Conservation (phyloP, 2,329 filamentous ascomycete genomes). For the Fusarium oxysporum region DNA sequence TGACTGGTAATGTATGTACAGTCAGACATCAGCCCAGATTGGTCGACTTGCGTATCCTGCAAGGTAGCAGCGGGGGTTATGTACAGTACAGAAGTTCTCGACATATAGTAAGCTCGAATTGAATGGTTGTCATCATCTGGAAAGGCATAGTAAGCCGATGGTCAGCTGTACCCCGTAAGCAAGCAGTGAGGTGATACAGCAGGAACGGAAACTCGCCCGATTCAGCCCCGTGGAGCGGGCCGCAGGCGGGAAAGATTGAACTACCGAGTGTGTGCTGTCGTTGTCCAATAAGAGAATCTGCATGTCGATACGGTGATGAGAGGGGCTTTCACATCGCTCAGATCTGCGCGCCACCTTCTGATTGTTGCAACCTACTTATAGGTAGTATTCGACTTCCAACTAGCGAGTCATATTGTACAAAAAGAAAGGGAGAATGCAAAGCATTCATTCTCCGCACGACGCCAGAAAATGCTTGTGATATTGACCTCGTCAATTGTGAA, state of each 20-base stretch:
- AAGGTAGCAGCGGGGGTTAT: background rate
- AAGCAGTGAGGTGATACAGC: conserved; percentile 10
- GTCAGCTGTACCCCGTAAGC: conserved; percentile 16
- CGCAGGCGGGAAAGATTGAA: conserved; percentile 24
- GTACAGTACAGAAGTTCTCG: background rate
- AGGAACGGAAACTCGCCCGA: conserved; percentile 22
- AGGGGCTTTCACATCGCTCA: conserved; percentile 23
- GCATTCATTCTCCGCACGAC: conserved; percentile 41
- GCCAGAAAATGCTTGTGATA: conserved; percentile 40
- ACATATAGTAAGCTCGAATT: conserved; percentile 9
- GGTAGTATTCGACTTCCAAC: conserved; percentile 28
- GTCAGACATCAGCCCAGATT: conserved; percentile 8
- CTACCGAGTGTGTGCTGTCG: conserved; percentile 15
- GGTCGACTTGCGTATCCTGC: background rate
- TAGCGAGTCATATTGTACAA: conserved; percentile 37
- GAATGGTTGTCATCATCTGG: background rate
- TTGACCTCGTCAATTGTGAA: background rate
- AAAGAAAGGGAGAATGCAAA: conserved; percentile 34
- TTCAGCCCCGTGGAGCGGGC: conserved; percentile 21
- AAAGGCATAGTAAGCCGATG: conserved; percentile 12
- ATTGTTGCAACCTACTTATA: conserved; percentile 25
- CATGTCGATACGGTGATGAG: conserved; percentile 16
- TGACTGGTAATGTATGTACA: conserved; percentile 5
- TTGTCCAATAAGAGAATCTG: conserved; percentile 19
- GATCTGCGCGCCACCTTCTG: conserved; percentile 34